phyloP scores from a whole-genome alignment of 345 rosid species.

The Salix dunnii region DNA sequence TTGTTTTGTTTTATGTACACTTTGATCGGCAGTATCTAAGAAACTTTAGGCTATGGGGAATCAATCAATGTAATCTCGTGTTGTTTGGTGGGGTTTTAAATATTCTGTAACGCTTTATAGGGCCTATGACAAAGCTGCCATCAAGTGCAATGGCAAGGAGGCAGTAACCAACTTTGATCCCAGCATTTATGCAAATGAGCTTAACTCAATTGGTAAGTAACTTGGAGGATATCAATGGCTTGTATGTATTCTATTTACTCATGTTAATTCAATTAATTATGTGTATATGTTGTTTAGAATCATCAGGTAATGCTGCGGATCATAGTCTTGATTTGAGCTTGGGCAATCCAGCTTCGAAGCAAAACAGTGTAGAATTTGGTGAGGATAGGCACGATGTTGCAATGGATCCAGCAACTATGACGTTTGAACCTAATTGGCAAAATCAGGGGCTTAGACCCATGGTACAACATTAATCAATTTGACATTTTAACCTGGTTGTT shows the following conservation, averaged over 20 bases:
- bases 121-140: constrained; percentile 89
- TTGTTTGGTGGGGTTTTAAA: constrained; percentile 3
- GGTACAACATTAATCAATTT: constrained; percentile 23
- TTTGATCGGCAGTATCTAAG: background rate
- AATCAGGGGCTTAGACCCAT: constrained; percentile 36
- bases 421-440: constrained; percentile 41
- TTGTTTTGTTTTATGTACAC: background rate
- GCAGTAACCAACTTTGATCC: constrained; percentile 95
- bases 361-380: constrained; percentile 18
- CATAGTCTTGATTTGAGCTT: constrained; percentile 83
- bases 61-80: background rate
- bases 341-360: constrained; percentile 53
- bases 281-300: constrained; percentile 25
- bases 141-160: constrained; percentile 89
- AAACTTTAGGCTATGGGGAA: background rate
- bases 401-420: constrained; percentile 23
- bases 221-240: background rate
- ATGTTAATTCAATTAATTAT: background rate
- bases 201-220: constrained; percentile 41
- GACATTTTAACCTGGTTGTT: background rate
- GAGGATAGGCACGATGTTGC: constrained; percentile 20
- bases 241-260: background rate
- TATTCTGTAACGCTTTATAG: constrained; percentile 24
- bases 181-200: constrained; percentile 65
- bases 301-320: constrained; percentile 44